Evolutionary conservation across 257 asterid species (phyloP), one percentile per base, ranked within the genome.

Genomic region (Paulownia fortunei): DNA sequence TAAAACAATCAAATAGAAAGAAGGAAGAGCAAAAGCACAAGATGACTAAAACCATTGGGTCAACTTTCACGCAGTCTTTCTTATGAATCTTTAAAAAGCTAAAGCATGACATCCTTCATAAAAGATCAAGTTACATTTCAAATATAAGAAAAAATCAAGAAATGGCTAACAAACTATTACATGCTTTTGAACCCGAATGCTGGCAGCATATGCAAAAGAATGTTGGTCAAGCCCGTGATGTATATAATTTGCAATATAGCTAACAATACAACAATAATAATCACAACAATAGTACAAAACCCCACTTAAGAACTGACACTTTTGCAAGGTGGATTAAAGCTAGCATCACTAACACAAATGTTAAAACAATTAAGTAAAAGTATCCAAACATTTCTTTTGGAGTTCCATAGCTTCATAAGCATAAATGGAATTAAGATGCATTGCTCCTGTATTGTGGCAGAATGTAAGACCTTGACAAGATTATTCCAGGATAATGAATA

Each of bases 21-120:
- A 15, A 72, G 41, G 49, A 59, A 61, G 60, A 74, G 55, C 76
- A 63, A 54, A 81, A 76, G 41, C 56, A 59, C 66, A 16, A 69
- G 69, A 36, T 74, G 58, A 55, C 47, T 41, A 23, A 32, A 16
- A 6, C 15, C 60, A 60, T 18, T 76, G n/a, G 13, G 23, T 42
- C 74, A 58, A 54, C 59, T 52, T 36, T 37, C 47, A 13, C n/a
- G n/a, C n/a, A 26, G 2, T 11, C 21, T 19, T 5, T 10, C 56
- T 72, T 2, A 21, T 36, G 11, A 52, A 49, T 30, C 44, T 56
- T 32, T 11, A 36, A 9, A 64, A 62, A 39, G 15, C 27, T 7
- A 23, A 54, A 76, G 51, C 64, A 63, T 27, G 34, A 62, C 23
- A 78, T 58, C 34, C 54, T 32, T 58, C 79, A 52, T 36, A 55